Conservation (phyloP, 176 grass and related monocot genomes). For the Ensete ventricosum region DNA sequence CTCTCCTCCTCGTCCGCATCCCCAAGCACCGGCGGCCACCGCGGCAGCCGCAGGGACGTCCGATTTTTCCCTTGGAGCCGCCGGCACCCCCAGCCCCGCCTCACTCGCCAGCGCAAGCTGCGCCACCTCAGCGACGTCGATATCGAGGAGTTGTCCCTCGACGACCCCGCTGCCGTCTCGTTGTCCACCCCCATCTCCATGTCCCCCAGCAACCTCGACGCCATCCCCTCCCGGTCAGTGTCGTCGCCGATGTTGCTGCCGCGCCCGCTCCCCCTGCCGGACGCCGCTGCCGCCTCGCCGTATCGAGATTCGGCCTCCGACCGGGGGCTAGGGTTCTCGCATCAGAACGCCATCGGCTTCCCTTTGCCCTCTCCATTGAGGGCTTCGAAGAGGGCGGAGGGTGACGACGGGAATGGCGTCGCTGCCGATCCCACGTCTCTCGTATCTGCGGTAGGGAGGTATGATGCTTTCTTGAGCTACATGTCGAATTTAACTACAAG, state of each 20-base stretch:
- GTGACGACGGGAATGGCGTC: slow-evolving; percentile 14
- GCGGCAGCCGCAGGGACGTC: slow-evolving; percentile 15
- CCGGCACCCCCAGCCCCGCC: slow-evolving; percentile 37
- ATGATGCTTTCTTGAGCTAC: background rate
- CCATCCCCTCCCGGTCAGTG: slow-evolving; percentile 26
- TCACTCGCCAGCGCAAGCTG: slow-evolving; percentile 43
- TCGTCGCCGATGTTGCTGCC: slow-evolving; percentile 49
- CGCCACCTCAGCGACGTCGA: slow-evolving; percentile 47
- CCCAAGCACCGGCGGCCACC: slow-evolving; percentile 13
- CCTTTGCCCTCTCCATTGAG: slow-evolving; percentile 29
- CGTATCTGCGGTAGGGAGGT: slow-evolving; percentile 31
- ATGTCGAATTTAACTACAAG: background rate
- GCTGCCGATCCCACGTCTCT: background rate
- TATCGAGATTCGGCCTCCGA: slow-evolving; percentile 1
- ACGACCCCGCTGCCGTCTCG: slow-evolving; percentile 15
- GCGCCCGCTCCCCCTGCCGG: slow-evolving; percentile 39
- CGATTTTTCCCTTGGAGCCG: background rate
- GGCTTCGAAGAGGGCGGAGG: slow-evolving; percentile 6
- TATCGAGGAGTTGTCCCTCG: slow-evolving; percentile 15
- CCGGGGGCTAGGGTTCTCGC: background rate
- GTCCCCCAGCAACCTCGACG: slow-evolving; percentile 29
- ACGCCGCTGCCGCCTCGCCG: slow-evolving; percentile 7
- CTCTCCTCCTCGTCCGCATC: slow-evolving; percentile 19
- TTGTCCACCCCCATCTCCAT: slow-evolving; percentile 46
- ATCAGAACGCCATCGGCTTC: background rate